Percentiles rank a stretch among this genome's conserved stretches.
Evolutionary conservation across 2,329 filamentous ascomycete species (phyloP).

Genomic region (Calonectria pseudoreteaudii): DNA sequence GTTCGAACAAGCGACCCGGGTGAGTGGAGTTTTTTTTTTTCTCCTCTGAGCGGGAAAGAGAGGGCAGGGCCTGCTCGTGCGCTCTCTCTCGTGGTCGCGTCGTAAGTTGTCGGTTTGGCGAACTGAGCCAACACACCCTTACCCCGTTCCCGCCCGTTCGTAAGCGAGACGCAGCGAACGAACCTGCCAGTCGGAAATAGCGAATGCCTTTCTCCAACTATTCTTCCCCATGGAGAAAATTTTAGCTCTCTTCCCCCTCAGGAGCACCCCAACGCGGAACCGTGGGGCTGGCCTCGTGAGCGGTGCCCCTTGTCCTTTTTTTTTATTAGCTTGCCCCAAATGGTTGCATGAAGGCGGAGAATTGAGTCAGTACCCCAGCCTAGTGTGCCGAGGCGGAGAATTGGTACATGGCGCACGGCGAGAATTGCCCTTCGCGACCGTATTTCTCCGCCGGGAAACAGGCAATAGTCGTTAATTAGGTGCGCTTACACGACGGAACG

Average conservation of each 20-base stretch:
- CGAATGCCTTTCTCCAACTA: neutral
- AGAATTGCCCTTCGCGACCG: neutral
- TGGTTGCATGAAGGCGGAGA: constrained; percentile 12
- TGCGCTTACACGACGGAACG: neutral
- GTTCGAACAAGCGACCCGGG: neutral
- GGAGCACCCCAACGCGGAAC: constrained; percentile 15
- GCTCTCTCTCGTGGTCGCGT: neutral
- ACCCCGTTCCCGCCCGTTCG: neutral
- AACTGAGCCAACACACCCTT: neutral
- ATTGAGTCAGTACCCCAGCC: constrained; percentile 14
- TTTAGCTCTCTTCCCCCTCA: constrained; percentile 21
- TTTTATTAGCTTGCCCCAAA: constrained; percentile 5
- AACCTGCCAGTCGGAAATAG: neutral
- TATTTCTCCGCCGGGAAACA: constrained; percentile 15
- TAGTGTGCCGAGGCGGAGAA: constrained; percentile 12
- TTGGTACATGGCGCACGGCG: neutral
- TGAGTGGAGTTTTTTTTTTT: constrained; percentile 9
- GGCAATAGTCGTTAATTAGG: neutral
- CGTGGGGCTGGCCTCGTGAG: constrained; percentile 24
- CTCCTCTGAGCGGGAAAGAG: neutral
- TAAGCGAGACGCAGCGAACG: neutral
- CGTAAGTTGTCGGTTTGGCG: constrained; percentile 17
- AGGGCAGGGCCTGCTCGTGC: neutral
- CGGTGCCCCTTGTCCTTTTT: neutral
- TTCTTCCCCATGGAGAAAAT: constrained; percentile 24